Percentiles rank a stretch among this genome's conserved stretches.
These are phyloP conservation scores for Populus deltoides DNA, from an alignment of 345 rosid species.

Conservation along the genomic window DNA sequence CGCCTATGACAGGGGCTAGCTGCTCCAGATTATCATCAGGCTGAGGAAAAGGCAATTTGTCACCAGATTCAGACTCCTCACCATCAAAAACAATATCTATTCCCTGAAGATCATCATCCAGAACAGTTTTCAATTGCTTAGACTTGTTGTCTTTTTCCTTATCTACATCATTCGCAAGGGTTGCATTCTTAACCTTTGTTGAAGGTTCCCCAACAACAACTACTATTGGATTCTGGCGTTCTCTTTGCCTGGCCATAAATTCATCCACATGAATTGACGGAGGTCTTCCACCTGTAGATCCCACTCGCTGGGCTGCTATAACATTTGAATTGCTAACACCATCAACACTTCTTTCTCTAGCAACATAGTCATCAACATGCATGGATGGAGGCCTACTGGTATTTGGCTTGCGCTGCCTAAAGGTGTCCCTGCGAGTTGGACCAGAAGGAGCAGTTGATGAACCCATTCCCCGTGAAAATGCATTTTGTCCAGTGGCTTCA, in stretches of 20 bases:
- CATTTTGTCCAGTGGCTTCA: conserved; percentile 54
- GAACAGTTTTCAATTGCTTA: conserved; percentile 74
- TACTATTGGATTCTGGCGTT: conserved; percentile 66
- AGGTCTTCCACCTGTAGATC: conserved; percentile 93
- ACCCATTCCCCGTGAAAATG: conserved; percentile 63
- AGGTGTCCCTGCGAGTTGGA: conserved; percentile 74
- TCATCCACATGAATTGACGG: conserved; percentile 99
- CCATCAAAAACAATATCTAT: conserved; percentile 95
- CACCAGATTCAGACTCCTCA: conserved; percentile 89
- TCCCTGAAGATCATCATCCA: conserved; percentile 93
- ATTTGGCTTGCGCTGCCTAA: conserved; percentile 93
- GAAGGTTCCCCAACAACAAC: conserved; percentile 69
- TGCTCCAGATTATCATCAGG: conserved; percentile 82
- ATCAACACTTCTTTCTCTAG: conserved; percentile 88
- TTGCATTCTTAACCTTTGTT: conserved; percentile 47
- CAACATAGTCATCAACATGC: conserved; percentile 99
- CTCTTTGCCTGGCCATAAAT: conserved; percentile 96
- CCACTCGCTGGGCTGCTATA: conserved; percentile 72
- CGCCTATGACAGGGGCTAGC: conserved; percentile 63
- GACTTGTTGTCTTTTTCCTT: conserved; percentile 50
- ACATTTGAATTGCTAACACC: conserved; percentile 69
- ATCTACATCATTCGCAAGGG: conserved; percentile 43
- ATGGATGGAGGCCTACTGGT: conserved; percentile 98
- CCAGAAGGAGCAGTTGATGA: conserved; percentile 61
- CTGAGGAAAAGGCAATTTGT: conserved; percentile 82